Base-by-base conservation (phyloP, 441 rosid species). In the Euphorbia celastroides region DNA sequence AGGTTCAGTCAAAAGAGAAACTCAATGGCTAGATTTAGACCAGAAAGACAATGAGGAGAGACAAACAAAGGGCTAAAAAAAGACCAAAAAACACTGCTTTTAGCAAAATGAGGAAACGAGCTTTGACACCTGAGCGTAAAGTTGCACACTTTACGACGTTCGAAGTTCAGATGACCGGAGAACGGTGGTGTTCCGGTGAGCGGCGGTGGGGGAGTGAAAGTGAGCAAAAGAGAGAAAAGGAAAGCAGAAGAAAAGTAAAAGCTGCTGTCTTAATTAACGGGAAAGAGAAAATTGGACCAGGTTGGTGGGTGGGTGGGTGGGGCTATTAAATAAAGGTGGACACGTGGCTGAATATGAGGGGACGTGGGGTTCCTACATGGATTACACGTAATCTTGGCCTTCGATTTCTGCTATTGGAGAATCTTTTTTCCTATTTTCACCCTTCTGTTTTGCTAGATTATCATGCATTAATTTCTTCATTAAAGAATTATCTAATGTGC, bases 301-400 rank as follows among this genome's bases (percentile, higher is more conserved):
- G 14, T 7, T 1, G 42, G 69, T 51, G 4, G 28, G 41, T n/a
- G 9, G 38, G 72, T 67, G 0, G 69, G 66, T 66, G 75, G 69
- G 77, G 63, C 75, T 72, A 74, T 72, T 63, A 73, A 65, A 61
- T 68, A 41, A 5, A 46, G 0, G 2, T 9, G 22, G 50, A 67
- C 74, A 77, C 78, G 76, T 75, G 80, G 69, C 61, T 1, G 0
- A 5, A 1, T 31, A 0, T 44, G 27, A 42, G 10, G 59, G 66
- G 78, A 68, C 36, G 12, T 2, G 32, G 59, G 23, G 50, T 3
- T 70, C 82, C 38, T 34, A 72, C 76, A 71, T 78, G 79, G 83
- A 62, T n/a, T 59, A 64, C 66, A 72, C 63, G 79, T 72, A 20
- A 71, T 44, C 67, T 0, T 38, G 12, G 16, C 19, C 4, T 7